Evolutionary conservation across 768 basidiomycete species (phyloP).

Genomic region (Cubamyces lactineus): DNA sequence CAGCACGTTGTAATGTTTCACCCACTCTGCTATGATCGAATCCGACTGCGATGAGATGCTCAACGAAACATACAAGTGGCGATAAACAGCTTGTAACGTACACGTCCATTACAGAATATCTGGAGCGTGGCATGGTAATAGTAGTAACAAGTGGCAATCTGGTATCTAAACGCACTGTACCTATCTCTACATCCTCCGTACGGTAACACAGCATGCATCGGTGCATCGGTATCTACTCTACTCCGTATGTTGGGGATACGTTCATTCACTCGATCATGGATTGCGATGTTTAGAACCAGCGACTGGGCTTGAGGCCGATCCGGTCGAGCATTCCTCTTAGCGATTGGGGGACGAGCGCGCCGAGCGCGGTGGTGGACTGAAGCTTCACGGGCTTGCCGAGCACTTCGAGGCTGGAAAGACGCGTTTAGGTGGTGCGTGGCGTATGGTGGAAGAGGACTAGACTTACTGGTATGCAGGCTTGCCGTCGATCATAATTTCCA

Average conservation of each 20-base stretch:
- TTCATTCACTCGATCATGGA: background rate
- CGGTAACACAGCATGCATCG: background rate
- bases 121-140: background rate
- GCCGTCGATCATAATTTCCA: constrained; percentile 68
- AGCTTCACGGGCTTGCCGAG: constrained; percentile 51
- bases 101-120: constrained; percentile 4
- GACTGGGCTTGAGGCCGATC: constrained; percentile 55
- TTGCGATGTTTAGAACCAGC: constrained; percentile 52
- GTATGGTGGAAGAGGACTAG: background rate
- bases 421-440: background rate
- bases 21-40: background rate
- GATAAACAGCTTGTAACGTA: constrained; percentile 3
- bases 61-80: background rate
- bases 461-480: constrained; percentile 53
- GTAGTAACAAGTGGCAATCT: background rate
- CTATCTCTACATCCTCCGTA: background rate
- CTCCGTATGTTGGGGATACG: background rate
- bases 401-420: constrained; percentile 46
- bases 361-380: constrained; percentile 46
- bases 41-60: background rate
- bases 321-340: constrained; percentile 59
- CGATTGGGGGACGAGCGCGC: constrained; percentile 49
- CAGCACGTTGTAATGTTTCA: no score
- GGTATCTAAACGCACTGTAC: constrained; percentile 4
- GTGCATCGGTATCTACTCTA: no score